Evolutionary conservation across 225 moss, liverwort and hornwort genomes (phyloP), one percentile per base, ranked within the genome.

Genomic region (Marchantia paleacea): DNA sequence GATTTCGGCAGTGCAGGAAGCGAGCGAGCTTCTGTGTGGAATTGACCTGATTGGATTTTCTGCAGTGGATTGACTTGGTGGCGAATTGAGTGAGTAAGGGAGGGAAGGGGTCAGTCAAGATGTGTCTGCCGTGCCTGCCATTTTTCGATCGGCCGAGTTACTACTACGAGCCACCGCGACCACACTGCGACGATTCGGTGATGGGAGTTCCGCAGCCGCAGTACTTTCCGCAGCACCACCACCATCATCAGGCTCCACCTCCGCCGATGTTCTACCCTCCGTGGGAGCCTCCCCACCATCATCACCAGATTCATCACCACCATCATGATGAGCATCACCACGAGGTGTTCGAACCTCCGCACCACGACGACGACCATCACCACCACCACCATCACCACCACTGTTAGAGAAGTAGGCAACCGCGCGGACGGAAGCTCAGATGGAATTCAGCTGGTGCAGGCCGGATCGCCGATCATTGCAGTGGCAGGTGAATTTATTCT

Each of bases 111-210:
- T 54, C n/a, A n/a, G 53, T 54, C 7, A 54, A 29, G 60, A 78
- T 78, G 78, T 78, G 78, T 52, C 30, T 78, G 7, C 78, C 78
- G 15, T 78, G 78, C 47, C 13, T 78, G 12, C 78, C 78, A 6
- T 78, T 65, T 50, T 78, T 78, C 25, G 78, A 78, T 64, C 63
- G 78, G 49, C 52, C 64, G n/a, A 25, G 63, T 52, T 65, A 66
- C 24, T 65, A 30, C 65, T 66, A 65, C 26, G 48, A 78, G 13
- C n/a, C 63, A 3, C 22, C 24, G 10, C 78, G 50, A 10, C 65
- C 63, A 24, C 78, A 64, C 62, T 22, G 16, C n/a, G 47, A 52
- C 65, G 65, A 50, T 65, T 25, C 65, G 22, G 78, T 52, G 51
- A n/a, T 66, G n/a, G 78, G 78, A 25, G 25, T 78, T 47, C 78